A percentile compares a stretch with the other conserved stretches of the same genome.
phyloP scores from a whole-genome alignment of 1,284 basidiomycete genomes.

The Cryptococcus maquisensis region DNA sequence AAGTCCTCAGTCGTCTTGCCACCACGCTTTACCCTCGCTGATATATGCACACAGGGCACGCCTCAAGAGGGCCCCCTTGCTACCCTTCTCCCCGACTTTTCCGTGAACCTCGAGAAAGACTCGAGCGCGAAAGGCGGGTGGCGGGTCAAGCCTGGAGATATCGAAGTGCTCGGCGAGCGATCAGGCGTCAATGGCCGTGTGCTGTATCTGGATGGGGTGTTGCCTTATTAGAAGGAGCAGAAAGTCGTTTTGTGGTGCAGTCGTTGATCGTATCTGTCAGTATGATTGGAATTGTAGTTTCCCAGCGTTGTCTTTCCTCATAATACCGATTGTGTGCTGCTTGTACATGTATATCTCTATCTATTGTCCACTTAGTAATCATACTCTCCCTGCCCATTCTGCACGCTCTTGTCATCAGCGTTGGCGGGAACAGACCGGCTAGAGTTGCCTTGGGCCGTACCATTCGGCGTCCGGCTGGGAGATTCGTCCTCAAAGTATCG shows the following conservation, averaged over 20 bases:
- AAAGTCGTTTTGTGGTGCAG: not conserved
- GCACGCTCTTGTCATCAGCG: conserved; percentile 1
- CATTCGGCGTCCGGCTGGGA: conserved; percentile 24
- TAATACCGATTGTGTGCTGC: not conserved
- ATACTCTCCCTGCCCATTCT: conserved; percentile 46
- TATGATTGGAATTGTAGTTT: too few species aligned
- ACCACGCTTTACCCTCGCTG: not conserved
- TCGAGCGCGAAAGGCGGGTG: conserved; percentile 21
- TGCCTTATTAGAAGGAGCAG: conserved; percentile 6
- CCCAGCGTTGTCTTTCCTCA: not conserved
- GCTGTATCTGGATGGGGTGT: conserved; percentile 36
- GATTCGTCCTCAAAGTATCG: conserved; percentile 47
- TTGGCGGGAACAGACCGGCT: not conserved
- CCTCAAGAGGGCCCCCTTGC: not conserved
- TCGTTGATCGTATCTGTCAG: not conserved
- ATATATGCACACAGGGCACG: not conserved
- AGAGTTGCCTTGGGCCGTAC: conserved; percentile 10
- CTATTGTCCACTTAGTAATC: conserved; percentile 37
- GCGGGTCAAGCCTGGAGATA: conserved; percentile 38
- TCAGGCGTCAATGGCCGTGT: conserved; percentile 41
- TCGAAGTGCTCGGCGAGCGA: conserved; percentile 35
- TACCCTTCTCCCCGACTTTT: conserved; percentile 25
- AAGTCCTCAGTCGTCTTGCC: conserved; percentile 6
- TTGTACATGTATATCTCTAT: not conserved
- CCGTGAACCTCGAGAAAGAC: conserved; percentile 22